Base-by-base conservation (phyloP, 306 rosid genomes). In the Cercis canadensis region DNA sequence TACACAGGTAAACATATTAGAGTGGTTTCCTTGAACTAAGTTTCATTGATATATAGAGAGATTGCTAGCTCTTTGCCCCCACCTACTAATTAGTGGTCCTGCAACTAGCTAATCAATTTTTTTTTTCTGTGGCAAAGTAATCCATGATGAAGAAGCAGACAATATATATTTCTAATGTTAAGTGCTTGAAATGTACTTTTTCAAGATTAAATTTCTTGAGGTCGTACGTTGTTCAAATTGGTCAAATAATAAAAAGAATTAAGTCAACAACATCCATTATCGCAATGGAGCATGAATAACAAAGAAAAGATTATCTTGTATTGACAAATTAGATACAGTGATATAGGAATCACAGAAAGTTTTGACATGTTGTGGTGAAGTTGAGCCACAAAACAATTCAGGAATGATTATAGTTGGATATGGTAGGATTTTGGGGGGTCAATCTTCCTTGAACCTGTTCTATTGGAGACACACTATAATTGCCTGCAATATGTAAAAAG, bases 341-440 rank as follows among this genome's bases (percentile, higher is more conserved):
- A 46, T 54, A 52, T 57, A 54, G 44, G 56, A 45, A 73, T 61
- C 49, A 40, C 24, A 76, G 65, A 62, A 51, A 37, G 32, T 44
- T 36, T 69, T 69, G 69, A 63, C 16, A 57, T 70, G 65, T 67
- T 68, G 58, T 61, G 72, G 3, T 34, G 59, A 46, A 43, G 41
- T 75, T 80, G 78, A 69, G 73, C 83, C 69, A 60, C 64, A 85
- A 67, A 75, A 63, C 72, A 72, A 57, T 36, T 11, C 34, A 72
- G 58, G 64, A 67, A 86, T 88, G 88, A 88, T 88, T 78, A 76
- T 62, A 70, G 37, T 17, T 72, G 60, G 92, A 89, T 89, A 76
- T 62, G 83, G 90, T 81, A 81, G 84, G 92, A 87, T 89, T 78
- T 72, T 73, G 79, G 76, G 90, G 69, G 90, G 85, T 82, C 83